A percentile compares a stretch with the other conserved stretches of the same genome.
Conservation (phyloP, 768 basidiomycete genomes). For the Galerina sulciceps region DNA sequence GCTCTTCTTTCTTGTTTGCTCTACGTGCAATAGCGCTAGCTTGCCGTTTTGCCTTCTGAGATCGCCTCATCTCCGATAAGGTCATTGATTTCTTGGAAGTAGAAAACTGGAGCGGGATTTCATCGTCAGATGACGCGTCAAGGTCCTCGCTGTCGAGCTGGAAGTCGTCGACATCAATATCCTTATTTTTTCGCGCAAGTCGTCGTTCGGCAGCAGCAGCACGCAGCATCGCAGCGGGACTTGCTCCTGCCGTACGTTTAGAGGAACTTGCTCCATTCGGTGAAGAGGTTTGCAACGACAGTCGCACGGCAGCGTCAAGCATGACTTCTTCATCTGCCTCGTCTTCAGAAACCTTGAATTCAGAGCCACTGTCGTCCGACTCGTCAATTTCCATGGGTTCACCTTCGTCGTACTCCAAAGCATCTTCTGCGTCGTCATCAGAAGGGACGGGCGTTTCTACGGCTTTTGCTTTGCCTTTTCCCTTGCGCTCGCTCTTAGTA, state of each 20-base stretch:
- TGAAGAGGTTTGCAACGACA: slow-evolving; percentile 47
- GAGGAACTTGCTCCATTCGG: slow-evolving; percentile 40
- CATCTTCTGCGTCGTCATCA: slow-evolving; percentile 37
- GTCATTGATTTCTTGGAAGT: slow-evolving; percentile 32
- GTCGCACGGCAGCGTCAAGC: slow-evolving; percentile 58
- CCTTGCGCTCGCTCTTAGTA: slow-evolving; percentile 36
- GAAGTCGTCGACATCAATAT: slow-evolving; percentile 36
- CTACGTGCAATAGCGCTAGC: slow-evolving; percentile 26
- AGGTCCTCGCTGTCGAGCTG: slow-evolving; percentile 34
- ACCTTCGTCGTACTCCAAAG: slow-evolving; percentile 43
- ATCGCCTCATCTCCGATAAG: slow-evolving; percentile 31
- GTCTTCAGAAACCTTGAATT: slow-evolving; percentile 50
- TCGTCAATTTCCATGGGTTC: slow-evolving; percentile 42
- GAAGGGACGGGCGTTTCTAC: slow-evolving; percentile 12
- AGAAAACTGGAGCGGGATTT: slow-evolving; percentile 35
- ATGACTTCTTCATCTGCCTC: slow-evolving; percentile 53
- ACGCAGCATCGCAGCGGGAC: slow-evolving; percentile 42
- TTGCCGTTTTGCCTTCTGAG: slow-evolving; percentile 22
- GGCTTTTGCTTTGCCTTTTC: slow-evolving; percentile 41
- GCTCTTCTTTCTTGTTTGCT: slow-evolving; percentile 50
- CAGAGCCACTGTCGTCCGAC: slow-evolving; percentile 63
- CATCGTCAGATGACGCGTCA: slow-evolving; percentile 28
- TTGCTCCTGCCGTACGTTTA: slow-evolving; percentile 35
- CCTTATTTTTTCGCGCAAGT: slow-evolving; percentile 34
- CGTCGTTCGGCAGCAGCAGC: slow-evolving; percentile 63